phyloP scores from a whole-genome alignment of 2,329 filamentous ascomycete genomes.

The Pyrenochaeta sp. region DNA sequence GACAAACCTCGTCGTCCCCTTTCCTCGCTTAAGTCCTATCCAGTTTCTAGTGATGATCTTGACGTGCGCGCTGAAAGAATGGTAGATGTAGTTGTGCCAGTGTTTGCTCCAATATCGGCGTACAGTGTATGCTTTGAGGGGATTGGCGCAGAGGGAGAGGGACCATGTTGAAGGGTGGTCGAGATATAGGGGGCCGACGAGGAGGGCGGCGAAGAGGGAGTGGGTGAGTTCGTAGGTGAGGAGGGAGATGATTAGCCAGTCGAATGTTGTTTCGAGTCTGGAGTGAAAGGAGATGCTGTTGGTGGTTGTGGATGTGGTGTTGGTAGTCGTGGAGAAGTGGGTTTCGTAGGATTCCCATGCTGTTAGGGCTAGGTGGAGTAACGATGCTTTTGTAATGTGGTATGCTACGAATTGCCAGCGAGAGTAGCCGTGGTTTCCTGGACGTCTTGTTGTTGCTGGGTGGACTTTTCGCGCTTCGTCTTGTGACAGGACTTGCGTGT shows the following conservation, averaged over 20 bases:
- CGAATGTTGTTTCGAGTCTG: conserved; percentile 5
- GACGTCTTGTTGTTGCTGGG: neutral
- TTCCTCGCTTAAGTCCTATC: conserved; percentile 11
- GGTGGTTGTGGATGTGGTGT: neutral
- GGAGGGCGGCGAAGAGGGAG: conserved; percentile 20
- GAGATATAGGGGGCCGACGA: conserved; percentile 11
- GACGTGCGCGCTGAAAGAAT: conserved; percentile 20
- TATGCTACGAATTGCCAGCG: neutral
- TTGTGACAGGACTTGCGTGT: neutral
- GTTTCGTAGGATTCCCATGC: neutral
- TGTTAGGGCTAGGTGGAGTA: neutral
- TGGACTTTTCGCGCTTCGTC: conserved; percentile 8
- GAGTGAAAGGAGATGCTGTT: conserved; percentile 4
- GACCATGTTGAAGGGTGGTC: conserved; percentile 10
- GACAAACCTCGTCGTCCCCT: conserved; percentile 10
- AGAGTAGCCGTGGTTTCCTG: neutral
- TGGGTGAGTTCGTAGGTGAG: conserved; percentile 21
- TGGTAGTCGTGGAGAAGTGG: neutral
- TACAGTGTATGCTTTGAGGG: conserved; percentile 16
- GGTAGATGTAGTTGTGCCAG: conserved; percentile 32
- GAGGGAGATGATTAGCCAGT: conserved; percentile 21
- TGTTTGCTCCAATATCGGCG: conserved; percentile 28
- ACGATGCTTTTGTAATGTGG: neutral
- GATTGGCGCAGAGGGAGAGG: conserved; percentile 9
- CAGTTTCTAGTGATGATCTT: conserved; percentile 22